phyloP scores from a whole-genome alignment of 768 basidiomycete species.

The Boletus patriciae region DNA sequence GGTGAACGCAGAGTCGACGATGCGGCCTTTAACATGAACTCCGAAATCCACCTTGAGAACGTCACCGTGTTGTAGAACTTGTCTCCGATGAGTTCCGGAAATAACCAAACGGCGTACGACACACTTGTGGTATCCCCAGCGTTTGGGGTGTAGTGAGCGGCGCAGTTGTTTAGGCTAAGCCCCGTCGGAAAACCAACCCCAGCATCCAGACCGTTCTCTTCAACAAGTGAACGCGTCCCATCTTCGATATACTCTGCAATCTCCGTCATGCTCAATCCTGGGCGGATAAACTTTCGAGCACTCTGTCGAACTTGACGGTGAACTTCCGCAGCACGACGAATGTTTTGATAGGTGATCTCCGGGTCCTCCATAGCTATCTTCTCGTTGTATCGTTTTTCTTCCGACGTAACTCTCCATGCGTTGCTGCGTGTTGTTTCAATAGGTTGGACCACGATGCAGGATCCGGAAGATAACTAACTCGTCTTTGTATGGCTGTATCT shows the following conservation, averaged over 20 bases:
- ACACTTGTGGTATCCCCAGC: constrained; percentile 82
- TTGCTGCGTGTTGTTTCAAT: constrained; percentile 54
- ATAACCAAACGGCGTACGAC: constrained; percentile 25
- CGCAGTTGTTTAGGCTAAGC: constrained; percentile 88
- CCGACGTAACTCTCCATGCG: constrained; percentile 82
- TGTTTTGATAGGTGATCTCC: constrained; percentile 81
- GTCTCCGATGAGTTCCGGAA: constrained; percentile 7
- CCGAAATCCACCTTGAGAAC: constrained; percentile 97
- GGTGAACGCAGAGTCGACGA: constrained; percentile 95
- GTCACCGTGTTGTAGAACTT: constrained; percentile 81
- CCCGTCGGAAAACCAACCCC: constrained; percentile 98
- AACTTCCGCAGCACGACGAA: constrained; percentile 92
- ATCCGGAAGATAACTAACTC: constrained; percentile 57
- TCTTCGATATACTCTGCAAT: constrained; percentile 94
- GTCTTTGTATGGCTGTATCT: constrained; percentile 87
- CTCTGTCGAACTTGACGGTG: constrained; percentile 88
- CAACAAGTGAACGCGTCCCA: constrained; percentile 86
- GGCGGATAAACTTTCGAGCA: constrained; percentile 80
- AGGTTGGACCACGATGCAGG: background rate
- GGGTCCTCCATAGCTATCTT: constrained; percentile 75
- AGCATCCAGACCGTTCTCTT: constrained; percentile 80
- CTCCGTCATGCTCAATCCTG: constrained; percentile 92
- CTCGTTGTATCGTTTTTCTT: constrained; percentile 87
- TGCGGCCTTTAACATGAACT: constrained; percentile 95
- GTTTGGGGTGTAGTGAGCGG: constrained; percentile 96